Base-by-base conservation (phyloP, 2,329 filamentous ascomycete genomes). In the Venturia aucupariae region DNA sequence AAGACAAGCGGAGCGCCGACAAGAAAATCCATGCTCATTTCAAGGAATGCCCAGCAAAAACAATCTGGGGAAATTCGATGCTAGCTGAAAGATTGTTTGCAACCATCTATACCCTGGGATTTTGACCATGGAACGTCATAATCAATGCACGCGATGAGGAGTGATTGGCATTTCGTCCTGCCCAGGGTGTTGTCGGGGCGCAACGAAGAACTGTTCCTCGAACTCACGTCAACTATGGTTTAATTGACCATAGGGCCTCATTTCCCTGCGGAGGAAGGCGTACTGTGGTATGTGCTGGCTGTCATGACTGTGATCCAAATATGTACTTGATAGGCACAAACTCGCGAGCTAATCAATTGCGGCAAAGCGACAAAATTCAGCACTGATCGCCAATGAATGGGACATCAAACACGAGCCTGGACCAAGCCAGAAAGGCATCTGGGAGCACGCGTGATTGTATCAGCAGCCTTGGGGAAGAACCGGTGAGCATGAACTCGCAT, bases 51-150 rank as follows among this genome's bases (percentile, higher is more conserved):
- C 61, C 61, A 15, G 10, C 4, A 6, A 48, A n/a, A 27, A 41
- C 30, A 62, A 62, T 62, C 42, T 62, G 61, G 61, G 61, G 61
- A 62, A 62, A 62, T 62, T 48, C 61, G 44, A 39, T 44, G 42
- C 41, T 51, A 27, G 35, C 38, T 51, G 15, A 15, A 27, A 44
- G 22, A 46, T 22, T 65, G 24, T 24, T 27, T 22, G 27, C 54
- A 27, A 13, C 30, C 51, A 35, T 35, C 30, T 30, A 35, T 5
- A 57, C 51, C 30, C 35, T 57, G 51, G 17, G 11, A 32, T 2
- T 3, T 22, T 19, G 27, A 24, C 51, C 27, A 15, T n/a, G 30
- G 15, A 32, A 22, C 51, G 51, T 32, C 51, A 55, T 55, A 48
- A 15, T 27, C 15, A 35, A 35, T 27, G 51, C 51, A 35, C 27